Conservation (phyloP, 495 filamentous ascomycete genomes). For the Pyrenopolyporus hunteri region DNA sequence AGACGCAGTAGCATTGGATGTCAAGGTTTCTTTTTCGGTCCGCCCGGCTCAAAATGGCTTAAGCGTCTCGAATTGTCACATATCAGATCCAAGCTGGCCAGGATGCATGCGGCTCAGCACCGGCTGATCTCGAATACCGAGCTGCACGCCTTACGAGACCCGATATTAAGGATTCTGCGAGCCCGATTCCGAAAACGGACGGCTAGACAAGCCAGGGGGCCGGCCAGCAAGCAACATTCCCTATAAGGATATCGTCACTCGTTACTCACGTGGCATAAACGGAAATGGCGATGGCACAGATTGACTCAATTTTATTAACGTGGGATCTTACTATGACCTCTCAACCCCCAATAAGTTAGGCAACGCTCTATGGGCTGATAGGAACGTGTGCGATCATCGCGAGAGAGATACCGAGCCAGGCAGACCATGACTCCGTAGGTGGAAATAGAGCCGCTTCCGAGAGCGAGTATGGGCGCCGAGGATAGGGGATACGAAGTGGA, state of each 20-base stretch:
- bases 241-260: slow-evolving; percentile 14
- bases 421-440: background rate
- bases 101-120: slow-evolving; percentile 17
- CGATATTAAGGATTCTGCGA: slow-evolving; percentile 15
- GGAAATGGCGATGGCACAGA: slow-evolving; percentile 23
- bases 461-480: background rate
- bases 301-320: slow-evolving; percentile 25
- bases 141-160: background rate
- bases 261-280: slow-evolving; percentile 5
- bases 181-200: slow-evolving; percentile 10
- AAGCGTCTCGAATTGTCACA: slow-evolving; percentile 10
- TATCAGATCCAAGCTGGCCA: slow-evolving; percentile 22
- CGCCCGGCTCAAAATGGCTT: slow-evolving; percentile 17
- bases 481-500: background rate
- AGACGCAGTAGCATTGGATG: slow-evolving; percentile 14
- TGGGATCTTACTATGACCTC: slow-evolving; percentile 15
- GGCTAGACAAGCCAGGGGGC: slow-evolving; percentile 4
- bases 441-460: slow-evolving; percentile 4
- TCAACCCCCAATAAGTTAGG: slow-evolving; percentile 7
- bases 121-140: background rate
- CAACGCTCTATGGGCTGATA: slow-evolving; percentile 2
- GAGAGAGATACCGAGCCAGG: slow-evolving; percentile 1
- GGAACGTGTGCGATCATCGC: slow-evolving; percentile 3
- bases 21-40: slow-evolving; percentile 8
- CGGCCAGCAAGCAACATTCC: slow-evolving; percentile 16